Evolutionary conservation across 768 basidiomycete genomes (phyloP).

Genomic region (Naganishia antarctica): DNA sequence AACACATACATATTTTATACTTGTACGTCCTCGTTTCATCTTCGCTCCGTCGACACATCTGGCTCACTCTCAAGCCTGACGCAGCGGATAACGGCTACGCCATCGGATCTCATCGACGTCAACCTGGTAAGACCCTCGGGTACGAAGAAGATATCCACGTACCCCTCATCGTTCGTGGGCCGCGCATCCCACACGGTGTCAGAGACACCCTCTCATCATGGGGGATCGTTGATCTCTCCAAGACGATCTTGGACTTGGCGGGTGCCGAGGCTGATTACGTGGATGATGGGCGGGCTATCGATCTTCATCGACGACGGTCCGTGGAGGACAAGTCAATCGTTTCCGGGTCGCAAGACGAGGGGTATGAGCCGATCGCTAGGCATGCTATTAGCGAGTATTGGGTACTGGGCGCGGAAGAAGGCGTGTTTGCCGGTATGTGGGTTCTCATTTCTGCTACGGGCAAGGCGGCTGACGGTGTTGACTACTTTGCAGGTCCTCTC

Average conservation of each 20-base stretch:
- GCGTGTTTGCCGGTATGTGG: slow-evolving; percentile 21
- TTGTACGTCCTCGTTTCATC: slow-evolving; percentile 11
- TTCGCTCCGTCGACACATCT: neutral
- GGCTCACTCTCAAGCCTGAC: neutral
- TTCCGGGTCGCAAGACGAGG: too few species aligned
- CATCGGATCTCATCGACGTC: slow-evolving; percentile 30
- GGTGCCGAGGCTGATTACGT: slow-evolving; percentile 33
- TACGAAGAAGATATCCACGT: slow-evolving; percentile 37
- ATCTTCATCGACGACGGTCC: neutral
- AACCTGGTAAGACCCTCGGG: slow-evolving; percentile 33
- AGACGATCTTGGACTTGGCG: slow-evolving; percentile 31
- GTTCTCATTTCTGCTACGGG: too few species aligned
- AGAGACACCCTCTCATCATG: slow-evolving; percentile 28
- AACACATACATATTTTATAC: slow-evolving; percentile 33
- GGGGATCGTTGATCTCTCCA: slow-evolving; percentile 31
- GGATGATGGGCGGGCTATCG: slow-evolving; percentile 26
- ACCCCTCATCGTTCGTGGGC: slow-evolving; percentile 33
- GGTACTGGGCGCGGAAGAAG: slow-evolving; percentile 24
- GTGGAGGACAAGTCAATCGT: neutral
- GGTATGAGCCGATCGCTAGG: neutral
- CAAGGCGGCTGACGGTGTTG: neutral
- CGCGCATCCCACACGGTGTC: slow-evolving; percentile 14
- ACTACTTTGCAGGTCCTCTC: neutral
- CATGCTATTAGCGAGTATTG: slow-evolving; percentile 26
- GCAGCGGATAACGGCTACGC: slow-evolving; percentile 34